Percentiles rank a stretch among this genome's conserved stretches.
Evolutionary conservation across 352 stramenopile species (phyloP).

Genomic region (Phytophthora multivora): DNA sequence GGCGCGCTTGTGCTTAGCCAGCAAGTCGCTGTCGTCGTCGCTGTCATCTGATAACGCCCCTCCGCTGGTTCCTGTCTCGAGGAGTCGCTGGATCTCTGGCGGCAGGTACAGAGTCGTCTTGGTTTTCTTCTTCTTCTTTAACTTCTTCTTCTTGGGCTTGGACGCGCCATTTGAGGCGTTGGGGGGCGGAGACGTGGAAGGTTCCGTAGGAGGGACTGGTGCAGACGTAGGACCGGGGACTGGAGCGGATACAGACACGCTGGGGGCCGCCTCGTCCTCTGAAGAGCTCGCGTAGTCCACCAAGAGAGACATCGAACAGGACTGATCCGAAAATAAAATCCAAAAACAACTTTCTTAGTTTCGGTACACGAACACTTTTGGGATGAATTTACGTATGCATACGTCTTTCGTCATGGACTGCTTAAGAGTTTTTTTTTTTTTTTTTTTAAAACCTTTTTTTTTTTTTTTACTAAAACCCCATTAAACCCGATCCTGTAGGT

Average conservation of each 20-base stretch:
- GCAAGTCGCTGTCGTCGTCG: constrained; percentile 45
- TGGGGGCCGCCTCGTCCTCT: constrained; percentile 38
- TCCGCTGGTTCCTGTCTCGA: constrained; percentile 40
- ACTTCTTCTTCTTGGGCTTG: constrained; percentile 23
- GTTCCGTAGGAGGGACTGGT: not conserved
- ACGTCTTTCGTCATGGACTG: no score
- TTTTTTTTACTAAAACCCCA: no score
- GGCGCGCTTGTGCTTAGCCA: constrained; percentile 58
- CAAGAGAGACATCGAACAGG: constrained; percentile 48
- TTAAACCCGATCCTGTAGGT: no score
- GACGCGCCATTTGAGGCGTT: not conserved
- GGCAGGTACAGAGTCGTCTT: constrained; percentile 60
- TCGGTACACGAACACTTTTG: no score
- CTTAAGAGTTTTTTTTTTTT: no score
- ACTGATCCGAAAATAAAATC: no score
- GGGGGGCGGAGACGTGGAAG: not conserved
- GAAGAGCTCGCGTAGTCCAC: constrained; percentile 72
- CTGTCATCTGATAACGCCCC: constrained; percentile 36
- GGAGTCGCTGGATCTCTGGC: constrained; percentile 58
- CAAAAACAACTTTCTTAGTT: no score
- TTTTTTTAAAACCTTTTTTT: no score
- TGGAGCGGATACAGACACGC: not conserved
- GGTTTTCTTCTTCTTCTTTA: constrained; percentile 39
- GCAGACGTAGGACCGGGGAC: not conserved
- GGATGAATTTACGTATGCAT: no score